Conservation (phyloP, 768 basidiomycete genomes). For the Lyophyllum atratum region DNA sequence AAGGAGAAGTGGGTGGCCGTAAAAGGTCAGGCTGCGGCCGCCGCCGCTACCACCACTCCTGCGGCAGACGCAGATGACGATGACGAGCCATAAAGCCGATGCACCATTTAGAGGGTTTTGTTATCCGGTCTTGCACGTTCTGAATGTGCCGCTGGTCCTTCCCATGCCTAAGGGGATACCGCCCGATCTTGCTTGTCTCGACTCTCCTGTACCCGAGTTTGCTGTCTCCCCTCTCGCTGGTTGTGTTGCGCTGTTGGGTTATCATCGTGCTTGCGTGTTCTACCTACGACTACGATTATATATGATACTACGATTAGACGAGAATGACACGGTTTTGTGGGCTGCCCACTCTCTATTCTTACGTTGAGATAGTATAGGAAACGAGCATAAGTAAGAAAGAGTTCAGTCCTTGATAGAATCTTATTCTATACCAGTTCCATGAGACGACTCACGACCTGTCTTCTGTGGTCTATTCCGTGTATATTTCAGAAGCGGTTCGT, state of each 20-base stretch:
- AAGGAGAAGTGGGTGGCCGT: constrained; percentile 82
- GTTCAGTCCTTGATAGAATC: too few relatives aligned
- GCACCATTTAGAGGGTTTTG: constrained; percentile 5
- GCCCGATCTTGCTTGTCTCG: background rate
- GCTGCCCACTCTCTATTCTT: background rate
- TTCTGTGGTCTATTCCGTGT: background rate
- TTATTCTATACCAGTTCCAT: too few relatives aligned
- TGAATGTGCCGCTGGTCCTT: constrained; percentile 5
- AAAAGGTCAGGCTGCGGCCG: constrained; percentile 45
- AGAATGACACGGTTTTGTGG: constrained; percentile 26
- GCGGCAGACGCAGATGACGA: constrained; percentile 18
- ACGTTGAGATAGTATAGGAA: too few relatives aligned
- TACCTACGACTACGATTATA: constrained; percentile 14
- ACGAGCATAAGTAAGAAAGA: too few relatives aligned
- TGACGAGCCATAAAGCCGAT: constrained; percentile 5
- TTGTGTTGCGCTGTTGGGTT: constrained; percentile 22
- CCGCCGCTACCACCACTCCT: constrained; percentile 20
- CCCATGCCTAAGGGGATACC: background rate
- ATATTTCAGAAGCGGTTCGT: constrained; percentile 4
- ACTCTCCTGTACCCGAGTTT: constrained; percentile 19
- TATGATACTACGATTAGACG: constrained; percentile 21
- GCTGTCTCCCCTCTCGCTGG: constrained; percentile 20
- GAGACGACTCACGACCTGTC: too few relatives aligned
- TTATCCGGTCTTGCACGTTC: background rate
- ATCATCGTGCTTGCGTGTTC: constrained; percentile 20